Evolutionary conservation across 2,329 filamentous ascomycete species (phyloP).

Genomic region (Ophiostoma sp.): DNA sequence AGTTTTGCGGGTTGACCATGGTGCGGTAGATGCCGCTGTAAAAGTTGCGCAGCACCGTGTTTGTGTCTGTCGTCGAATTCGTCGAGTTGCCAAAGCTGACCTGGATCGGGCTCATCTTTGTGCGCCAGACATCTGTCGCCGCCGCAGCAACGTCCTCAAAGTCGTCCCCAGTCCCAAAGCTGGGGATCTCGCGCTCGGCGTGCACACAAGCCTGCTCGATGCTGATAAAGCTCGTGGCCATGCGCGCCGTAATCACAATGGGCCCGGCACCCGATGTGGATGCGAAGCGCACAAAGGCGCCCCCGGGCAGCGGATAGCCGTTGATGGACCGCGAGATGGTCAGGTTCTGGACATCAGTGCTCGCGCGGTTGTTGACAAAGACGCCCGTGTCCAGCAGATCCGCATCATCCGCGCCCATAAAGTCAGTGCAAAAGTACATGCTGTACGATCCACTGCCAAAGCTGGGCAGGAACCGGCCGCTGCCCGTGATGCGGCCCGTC

Average conservation of each 20-base stretch:
- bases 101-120: not conserved
- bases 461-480: constrained; percentile 56
- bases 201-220: not conserved
- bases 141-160: not conserved
- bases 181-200: not conserved
- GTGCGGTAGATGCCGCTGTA: constrained; percentile 69
- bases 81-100: constrained; percentile 7
- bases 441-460: constrained; percentile 59
- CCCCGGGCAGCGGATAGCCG: constrained; percentile 52
- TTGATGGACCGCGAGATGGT: constrained; percentile 48
- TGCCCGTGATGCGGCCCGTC: constrained; percentile 58
- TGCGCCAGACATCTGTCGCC: not conserved
- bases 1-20: constrained; percentile 68
- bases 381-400: constrained; percentile 55
- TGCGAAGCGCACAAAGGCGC: constrained; percentile 60
- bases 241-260: not conserved
- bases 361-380: constrained; percentile 35
- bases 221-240: not conserved
- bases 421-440: constrained; percentile 63
- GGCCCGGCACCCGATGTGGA: constrained; percentile 39
- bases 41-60: constrained; percentile 55
- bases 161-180: not conserved
- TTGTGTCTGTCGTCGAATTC: constrained; percentile 31
- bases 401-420: constrained; percentile 53
- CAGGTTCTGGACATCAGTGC: constrained; percentile 43